Conservation (phyloP, 2,329 filamentous ascomycete species). For the Cladobotryum protrusum region DNA sequence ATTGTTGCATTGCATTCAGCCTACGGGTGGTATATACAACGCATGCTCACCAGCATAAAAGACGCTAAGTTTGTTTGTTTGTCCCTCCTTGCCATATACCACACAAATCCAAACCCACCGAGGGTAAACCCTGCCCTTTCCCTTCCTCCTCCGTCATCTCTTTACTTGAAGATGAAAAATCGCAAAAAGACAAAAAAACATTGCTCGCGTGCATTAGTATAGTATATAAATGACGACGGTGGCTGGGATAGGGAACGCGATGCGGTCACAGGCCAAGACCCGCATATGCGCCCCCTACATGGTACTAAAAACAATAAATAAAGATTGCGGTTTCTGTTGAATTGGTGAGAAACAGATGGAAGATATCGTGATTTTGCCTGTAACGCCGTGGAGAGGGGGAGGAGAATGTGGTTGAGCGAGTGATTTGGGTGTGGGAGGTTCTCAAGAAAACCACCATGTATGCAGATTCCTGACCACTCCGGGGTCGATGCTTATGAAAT, state of each 20-base stretch:
- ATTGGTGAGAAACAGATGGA: neutral
- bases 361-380: conserved; percentile 1
- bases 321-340: neutral
- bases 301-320: too few species aligned
- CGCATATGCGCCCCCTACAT: too few species aligned
- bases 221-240: too few species aligned
- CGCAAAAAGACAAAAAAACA: conserved; percentile 2
- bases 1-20: conserved; percentile 15
- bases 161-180: too few species aligned
- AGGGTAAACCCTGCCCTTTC: neutral
- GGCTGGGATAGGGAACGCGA: too few species aligned
- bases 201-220: conserved; percentile 13
- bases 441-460: too few species aligned
- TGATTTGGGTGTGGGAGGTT: too few species aligned
- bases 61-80: conserved; percentile 3
- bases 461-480: too few species aligned
- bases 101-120: conserved; percentile 6
- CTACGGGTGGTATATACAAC: conserved; percentile 19
- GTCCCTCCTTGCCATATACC: neutral
- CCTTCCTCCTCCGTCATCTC: neutral
- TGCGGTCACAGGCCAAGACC: too few species aligned
- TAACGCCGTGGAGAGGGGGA: neutral
- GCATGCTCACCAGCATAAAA: conserved; percentile 5
- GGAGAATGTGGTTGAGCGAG: too few species aligned
- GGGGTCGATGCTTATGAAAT: conserved; percentile 1